Evolutionary conservation across 2,329 filamentous ascomycete genomes (phyloP), one percentile per base, ranked within the genome.

Genomic region (Cercospora beticola): DNA sequence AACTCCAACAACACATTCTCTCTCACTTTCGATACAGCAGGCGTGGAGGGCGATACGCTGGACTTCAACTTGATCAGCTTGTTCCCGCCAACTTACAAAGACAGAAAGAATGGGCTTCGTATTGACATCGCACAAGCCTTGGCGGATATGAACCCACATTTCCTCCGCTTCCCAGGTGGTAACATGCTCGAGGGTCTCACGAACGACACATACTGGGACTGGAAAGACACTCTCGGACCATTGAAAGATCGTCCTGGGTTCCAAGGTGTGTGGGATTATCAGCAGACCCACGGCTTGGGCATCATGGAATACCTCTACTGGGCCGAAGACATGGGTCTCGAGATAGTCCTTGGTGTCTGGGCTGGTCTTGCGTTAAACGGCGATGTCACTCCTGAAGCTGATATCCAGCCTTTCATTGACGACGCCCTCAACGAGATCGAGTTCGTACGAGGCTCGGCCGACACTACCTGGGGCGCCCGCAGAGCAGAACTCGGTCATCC

Each of bases 101-200:
- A 82, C 68, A 79, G 84, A 18, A 80, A 81, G 63, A 86, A 87
- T 72, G 85, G 85, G 18, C 75, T 86, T 52, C 79, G 84, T 8
- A 77, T 81, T 40, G 85, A 86, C 66, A 77, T 86, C 56, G 83
- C 83, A 59, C 79, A 86, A 68, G 70, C 75, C 6, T 72, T 74
- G 70, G 75, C 68, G 16, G 76, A 70, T 1, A 70, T 78, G 40
- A 77, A 78, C 54, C 75, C 75, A 16, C 71, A 68, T 0, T 85
- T 90, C 72, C 82, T 91, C 56, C 84, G 89, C 16, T 86, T 90
- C 67, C 89, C 89, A 0, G 89, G 89, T 5, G 89, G 86, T 80
- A 83, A 83, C 49, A 84, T 88, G 76, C 82, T 88, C 65, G 80
- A 82, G 64, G 85, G 78, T 7, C 65, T 68, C 82, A 60, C 78